Evolutionary conservation across 2,329 filamentous ascomycete genomes (phyloP).

Genomic region (Aspergillus cejpii): DNA sequence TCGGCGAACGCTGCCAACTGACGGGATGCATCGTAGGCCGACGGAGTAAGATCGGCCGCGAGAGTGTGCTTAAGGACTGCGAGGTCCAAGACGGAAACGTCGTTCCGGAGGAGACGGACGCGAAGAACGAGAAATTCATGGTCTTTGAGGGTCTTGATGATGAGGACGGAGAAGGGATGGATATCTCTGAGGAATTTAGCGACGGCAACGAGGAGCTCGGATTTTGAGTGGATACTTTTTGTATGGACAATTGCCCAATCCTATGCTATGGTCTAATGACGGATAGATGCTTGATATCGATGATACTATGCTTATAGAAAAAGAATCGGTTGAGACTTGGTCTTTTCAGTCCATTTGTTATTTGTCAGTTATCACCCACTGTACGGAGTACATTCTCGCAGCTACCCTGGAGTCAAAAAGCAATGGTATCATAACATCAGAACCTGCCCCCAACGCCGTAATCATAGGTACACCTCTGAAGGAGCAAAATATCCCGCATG

Average conservation of each 20-base stretch:
- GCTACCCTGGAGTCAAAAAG: too few relatives aligned
- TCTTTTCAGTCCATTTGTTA: too few relatives aligned
- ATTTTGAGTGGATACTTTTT: background rate
- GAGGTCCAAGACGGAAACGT: constrained; percentile 84
- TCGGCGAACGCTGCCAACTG: constrained; percentile 77
- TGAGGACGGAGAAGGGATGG: constrained; percentile 29
- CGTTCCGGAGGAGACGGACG: constrained; percentile 67
- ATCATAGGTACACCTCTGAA: too few relatives aligned
- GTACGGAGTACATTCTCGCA: too few relatives aligned
- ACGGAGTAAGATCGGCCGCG: constrained; percentile 74
- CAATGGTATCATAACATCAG: constrained; percentile 1
- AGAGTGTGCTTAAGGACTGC: constrained; percentile 73
- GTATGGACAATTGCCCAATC: too few relatives aligned
- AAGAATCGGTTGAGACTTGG: background rate
- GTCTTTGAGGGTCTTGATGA: constrained; percentile 44
- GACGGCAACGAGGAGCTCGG: background rate
- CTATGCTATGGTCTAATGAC: background rate
- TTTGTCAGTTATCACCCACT: too few relatives aligned
- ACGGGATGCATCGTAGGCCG: constrained; percentile 82
- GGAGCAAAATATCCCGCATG: background rate
- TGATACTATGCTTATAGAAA: background rate
- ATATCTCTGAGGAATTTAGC: constrained; percentile 25
- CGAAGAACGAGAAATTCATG: constrained; percentile 59
- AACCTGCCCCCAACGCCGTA: background rate
- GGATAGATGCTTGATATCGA: background rate